These are phyloP conservation scores for Papiliotrema nemorosa DNA, from an alignment of 1,284 basidiomycete genomes.

Conservation along the genomic window DNA sequence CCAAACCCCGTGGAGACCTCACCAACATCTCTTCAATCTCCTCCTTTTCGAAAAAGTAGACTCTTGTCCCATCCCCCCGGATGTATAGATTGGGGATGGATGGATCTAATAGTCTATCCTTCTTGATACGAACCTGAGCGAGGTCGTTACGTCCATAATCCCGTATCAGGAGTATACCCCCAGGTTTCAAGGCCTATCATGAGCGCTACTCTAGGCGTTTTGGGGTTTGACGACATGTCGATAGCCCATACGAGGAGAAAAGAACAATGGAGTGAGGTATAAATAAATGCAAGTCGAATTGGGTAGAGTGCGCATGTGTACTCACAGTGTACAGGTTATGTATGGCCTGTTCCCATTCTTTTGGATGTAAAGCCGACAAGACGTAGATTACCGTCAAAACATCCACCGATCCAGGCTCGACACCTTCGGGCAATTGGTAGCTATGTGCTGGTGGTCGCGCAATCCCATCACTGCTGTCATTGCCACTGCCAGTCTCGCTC, in stretches of 20 bases:
- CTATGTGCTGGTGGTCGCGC: not conserved
- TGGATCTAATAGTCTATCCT: constrained; percentile 78
- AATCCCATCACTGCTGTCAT: not conserved
- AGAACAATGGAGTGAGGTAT: not conserved
- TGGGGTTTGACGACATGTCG: not conserved
- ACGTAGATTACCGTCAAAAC: constrained; percentile 93
- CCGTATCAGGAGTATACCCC: constrained; percentile 76
- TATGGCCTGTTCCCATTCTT: constrained; percentile 84
- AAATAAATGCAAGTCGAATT: not conserved
- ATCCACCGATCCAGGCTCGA: constrained; percentile 69
- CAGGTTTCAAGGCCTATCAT: constrained; percentile 78
- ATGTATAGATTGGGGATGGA: constrained; percentile 95
- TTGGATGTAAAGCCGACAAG: constrained; percentile 86
- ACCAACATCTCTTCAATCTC: constrained; percentile 78
- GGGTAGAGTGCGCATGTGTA: not conserved
- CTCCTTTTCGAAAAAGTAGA: constrained; percentile 87
- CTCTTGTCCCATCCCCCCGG: constrained; percentile 91
- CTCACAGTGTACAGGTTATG: constrained; percentile 74
- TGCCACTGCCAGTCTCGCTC: not conserved
- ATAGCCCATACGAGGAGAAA: not conserved
- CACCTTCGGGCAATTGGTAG: constrained; percentile 59
- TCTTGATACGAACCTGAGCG: constrained; percentile 89
- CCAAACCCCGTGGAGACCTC: constrained; percentile 49
- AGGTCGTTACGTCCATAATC: constrained; percentile 96
- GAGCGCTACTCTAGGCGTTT: not conserved